Conservation (phyloP, 495 filamentous ascomycete species). For the Aspergillus biplanus region DNA sequence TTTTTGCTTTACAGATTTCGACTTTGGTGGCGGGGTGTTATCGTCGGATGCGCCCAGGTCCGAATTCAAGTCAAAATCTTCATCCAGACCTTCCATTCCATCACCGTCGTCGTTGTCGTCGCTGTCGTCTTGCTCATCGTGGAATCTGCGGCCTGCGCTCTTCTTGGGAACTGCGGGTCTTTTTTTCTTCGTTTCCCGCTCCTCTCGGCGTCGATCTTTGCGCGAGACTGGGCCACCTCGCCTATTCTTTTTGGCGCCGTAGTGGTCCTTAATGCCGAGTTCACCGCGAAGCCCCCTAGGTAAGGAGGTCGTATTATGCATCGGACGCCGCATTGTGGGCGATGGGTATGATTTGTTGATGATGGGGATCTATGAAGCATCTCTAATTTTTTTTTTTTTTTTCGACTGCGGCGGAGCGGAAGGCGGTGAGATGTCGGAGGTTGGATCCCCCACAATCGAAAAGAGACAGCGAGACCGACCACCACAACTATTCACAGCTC, state of each 20-base stretch:
- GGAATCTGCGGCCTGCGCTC: conserved; percentile 19
- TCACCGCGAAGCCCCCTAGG: conserved; percentile 64
- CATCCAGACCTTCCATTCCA: conserved; percentile 32
- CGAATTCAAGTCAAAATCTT: conserved; percentile 28
- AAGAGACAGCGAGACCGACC: not conserved
- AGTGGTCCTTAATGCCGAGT: conserved; percentile 54
- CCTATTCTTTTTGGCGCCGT: conserved; percentile 44
- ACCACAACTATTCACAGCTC: not conserved
- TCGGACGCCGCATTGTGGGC: conserved; percentile 43
- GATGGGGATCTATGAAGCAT: not conserved
- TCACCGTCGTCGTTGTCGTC: conserved; percentile 29
- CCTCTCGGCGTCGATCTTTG: conserved; percentile 65
- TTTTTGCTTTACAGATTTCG: conserved; percentile 29
- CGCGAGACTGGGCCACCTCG: conserved; percentile 47
- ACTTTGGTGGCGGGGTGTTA: conserved; percentile 23
- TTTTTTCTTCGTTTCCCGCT: conserved; percentile 58
- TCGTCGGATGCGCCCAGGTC: conserved; percentile 30
- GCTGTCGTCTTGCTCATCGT: conserved; percentile 13
- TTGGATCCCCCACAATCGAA: conserved; percentile 12
- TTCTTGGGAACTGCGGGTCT: conserved; percentile 31
- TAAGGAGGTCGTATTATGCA: conserved; percentile 63
- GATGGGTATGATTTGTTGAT: not conserved
- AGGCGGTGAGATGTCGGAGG: conserved; percentile 24
- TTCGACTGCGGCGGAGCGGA: conserved; percentile 26
- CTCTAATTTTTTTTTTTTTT: conserved; percentile 32